A percentile compares a stretch with the other conserved stretches of the same genome.
phyloP scores from a whole-genome alignment of 768 basidiomycete species.

The Lyophyllum atratum region DNA sequence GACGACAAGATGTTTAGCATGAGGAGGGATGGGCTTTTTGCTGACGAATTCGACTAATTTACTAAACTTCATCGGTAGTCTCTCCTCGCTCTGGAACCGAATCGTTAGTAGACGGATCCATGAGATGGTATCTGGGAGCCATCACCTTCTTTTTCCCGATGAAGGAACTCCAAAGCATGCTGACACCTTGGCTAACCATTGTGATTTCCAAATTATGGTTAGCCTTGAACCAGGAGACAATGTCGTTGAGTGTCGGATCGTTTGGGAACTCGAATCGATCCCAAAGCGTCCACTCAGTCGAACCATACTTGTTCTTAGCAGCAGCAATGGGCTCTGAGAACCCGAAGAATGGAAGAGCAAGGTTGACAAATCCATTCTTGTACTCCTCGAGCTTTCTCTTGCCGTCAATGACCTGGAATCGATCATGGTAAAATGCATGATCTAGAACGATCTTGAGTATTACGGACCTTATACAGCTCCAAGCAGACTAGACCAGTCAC shows the following conservation, averaged over 20 bases:
- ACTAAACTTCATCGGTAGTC: constrained; percentile 87
- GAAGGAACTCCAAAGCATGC: constrained; percentile 97
- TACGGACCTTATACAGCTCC: constrained; percentile 91
- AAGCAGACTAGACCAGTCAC: constrained; percentile 95
- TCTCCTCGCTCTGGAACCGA: constrained; percentile 71
- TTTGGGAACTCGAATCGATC: constrained; percentile 93
- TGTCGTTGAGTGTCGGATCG: constrained; percentile 85
- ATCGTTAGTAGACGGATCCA: neutral
- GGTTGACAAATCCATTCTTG: constrained; percentile 98
- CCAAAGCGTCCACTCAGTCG: constrained; percentile 96
- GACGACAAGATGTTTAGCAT: constrained; percentile 82
- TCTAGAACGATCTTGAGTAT: neutral
- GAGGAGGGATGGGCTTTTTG: constrained; percentile 88
- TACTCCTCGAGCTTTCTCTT: constrained; percentile 93
- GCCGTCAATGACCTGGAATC: constrained; percentile 83
- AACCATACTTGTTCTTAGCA: constrained; percentile 83
- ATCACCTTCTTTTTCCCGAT: constrained; percentile 90
- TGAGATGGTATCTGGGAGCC: neutral
- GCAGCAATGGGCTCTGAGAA: constrained; percentile 98
- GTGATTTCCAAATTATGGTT: constrained; percentile 85
- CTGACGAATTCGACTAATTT: constrained; percentile 90
- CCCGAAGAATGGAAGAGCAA: constrained; percentile 97
- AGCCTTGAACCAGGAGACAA: constrained; percentile 81
- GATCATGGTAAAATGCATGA: neutral
- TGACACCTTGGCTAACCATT: constrained; percentile 97